These are phyloP conservation scores for Apiospora marii DNA, from an alignment of 2,329 filamentous ascomycete species.

Conservation along the genomic window DNA sequence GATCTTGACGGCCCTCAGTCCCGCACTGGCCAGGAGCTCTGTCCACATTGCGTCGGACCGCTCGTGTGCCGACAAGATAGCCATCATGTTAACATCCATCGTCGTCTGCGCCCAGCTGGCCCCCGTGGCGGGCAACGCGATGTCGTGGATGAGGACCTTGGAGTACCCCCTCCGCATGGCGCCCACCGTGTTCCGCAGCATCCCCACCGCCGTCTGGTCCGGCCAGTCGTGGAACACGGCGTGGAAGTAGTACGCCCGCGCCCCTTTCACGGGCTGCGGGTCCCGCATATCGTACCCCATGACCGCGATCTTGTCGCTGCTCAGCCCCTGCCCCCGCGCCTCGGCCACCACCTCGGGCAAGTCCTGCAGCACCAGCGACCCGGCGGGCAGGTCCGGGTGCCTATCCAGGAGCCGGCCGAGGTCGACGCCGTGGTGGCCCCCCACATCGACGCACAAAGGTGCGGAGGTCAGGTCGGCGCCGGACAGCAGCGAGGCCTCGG, in stretches of 20 bases:
- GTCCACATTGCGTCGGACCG: conserved; percentile 13
- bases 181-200: conserved; percentile 53
- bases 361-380: neutral
- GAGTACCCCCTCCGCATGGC: conserved; percentile 59
- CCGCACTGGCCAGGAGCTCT: neutral
- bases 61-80: neutral
- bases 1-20: neutral
- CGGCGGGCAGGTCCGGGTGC: neutral
- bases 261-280: neutral
- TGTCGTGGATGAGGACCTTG: conserved; percentile 46
- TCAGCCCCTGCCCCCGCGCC: neutral
- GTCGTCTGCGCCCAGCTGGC: neutral
- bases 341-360: neutral
- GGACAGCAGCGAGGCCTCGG: too few relatives aligned
- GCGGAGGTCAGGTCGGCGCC: too few relatives aligned
- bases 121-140: neutral
- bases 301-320: neutral
- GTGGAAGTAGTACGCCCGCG: conserved; percentile 42
- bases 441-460: conserved; percentile 30
- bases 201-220: conserved; percentile 40
- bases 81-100: conserved; percentile 13
- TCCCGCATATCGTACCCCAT: neutral
- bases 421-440: conserved; percentile 30
- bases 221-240: conserved; percentile 51
- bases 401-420: conserved; percentile 23